Evolutionary conservation across 2,329 filamentous ascomycete genomes (phyloP).

Genomic region (Epichloe amarillans): DNA sequence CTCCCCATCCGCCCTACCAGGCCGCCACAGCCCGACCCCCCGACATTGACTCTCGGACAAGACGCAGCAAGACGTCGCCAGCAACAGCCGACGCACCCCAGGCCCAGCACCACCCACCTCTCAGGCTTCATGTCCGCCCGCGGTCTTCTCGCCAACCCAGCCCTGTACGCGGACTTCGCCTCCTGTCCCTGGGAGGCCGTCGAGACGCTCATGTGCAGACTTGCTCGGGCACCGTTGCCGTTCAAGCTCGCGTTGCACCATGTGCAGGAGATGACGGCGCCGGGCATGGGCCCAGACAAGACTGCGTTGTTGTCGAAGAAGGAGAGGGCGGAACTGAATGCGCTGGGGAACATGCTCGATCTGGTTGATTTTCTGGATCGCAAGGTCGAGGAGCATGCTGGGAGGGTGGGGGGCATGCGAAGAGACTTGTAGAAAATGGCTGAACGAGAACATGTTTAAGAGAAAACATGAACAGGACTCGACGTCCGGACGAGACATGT

Average conservation of each 20-base stretch:
- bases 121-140: constrained; percentile 58
- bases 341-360: constrained; percentile 39
- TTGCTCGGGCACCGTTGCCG: constrained; percentile 43
- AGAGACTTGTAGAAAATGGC: constrained; percentile 17
- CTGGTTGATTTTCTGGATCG: constrained; percentile 48
- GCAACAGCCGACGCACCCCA: constrained; percentile 1
- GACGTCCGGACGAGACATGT: too few relatives aligned
- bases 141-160: constrained; percentile 54
- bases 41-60: constrained; percentile 16
- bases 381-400: constrained; percentile 25
- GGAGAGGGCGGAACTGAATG: constrained; percentile 38
- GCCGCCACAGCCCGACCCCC: constrained; percentile 19
- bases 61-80: background rate
- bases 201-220: constrained; percentile 47
- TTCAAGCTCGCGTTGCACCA: constrained; percentile 53
- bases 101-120: constrained; percentile 33
- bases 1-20: constrained; percentile 27
- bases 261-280: constrained; percentile 51
- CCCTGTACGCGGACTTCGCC: constrained; percentile 44
- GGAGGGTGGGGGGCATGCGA: constrained; percentile 17
- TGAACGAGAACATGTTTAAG: background rate
- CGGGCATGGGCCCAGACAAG: constrained; percentile 41
- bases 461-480: too few relatives aligned
- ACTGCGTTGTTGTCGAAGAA: constrained; percentile 38
- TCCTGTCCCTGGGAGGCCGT: constrained; percentile 50